phyloP scores from a whole-genome alignment of 1,284 basidiomycete species.

The Stereum hirsutum region DNA sequence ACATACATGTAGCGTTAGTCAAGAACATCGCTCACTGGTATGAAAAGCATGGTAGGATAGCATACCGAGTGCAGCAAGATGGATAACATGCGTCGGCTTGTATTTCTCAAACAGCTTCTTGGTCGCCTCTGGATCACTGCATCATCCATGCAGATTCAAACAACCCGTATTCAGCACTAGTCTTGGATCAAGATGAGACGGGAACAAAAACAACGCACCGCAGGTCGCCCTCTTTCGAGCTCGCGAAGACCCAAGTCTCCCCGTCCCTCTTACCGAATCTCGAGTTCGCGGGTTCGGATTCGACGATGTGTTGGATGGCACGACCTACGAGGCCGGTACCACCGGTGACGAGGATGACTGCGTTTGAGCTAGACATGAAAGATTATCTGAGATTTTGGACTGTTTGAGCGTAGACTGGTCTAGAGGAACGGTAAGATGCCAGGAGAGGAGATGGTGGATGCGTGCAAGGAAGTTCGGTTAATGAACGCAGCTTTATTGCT shows the following conservation, averaged over 20 bases:
- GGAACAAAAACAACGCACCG: slow-evolving; percentile 40
- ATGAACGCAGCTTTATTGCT: no score
- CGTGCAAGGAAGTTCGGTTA: no score
- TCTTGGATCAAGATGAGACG: not conserved
- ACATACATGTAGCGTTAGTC: not conserved
- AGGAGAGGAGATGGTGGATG: no score
- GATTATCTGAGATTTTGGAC: not conserved
- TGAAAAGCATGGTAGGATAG: slow-evolving; percentile 5
- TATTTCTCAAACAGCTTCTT: slow-evolving; percentile 73
- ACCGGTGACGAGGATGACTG: slow-evolving; percentile 74
- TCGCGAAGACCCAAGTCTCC: slow-evolving; percentile 81
- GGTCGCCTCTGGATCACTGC: slow-evolving; percentile 57
- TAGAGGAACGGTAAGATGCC: no score
- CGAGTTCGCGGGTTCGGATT: slow-evolving; percentile 68
- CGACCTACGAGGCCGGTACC: slow-evolving; percentile 82
- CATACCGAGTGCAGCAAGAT: slow-evolving; percentile 78
- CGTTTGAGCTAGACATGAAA: slow-evolving; percentile 2
- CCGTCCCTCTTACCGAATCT: slow-evolving; percentile 65
- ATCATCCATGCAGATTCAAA: not conserved
- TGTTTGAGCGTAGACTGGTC: no score
- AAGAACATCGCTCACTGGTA: no score
- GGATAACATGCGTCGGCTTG: slow-evolving; percentile 87
- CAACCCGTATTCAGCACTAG: not conserved
- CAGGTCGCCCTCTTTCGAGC: slow-evolving; percentile 70
- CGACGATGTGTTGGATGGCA: slow-evolving; percentile 71